Conservation (phyloP, 1,139 yeast genomes). For the Komagataea norvegica region DNA sequence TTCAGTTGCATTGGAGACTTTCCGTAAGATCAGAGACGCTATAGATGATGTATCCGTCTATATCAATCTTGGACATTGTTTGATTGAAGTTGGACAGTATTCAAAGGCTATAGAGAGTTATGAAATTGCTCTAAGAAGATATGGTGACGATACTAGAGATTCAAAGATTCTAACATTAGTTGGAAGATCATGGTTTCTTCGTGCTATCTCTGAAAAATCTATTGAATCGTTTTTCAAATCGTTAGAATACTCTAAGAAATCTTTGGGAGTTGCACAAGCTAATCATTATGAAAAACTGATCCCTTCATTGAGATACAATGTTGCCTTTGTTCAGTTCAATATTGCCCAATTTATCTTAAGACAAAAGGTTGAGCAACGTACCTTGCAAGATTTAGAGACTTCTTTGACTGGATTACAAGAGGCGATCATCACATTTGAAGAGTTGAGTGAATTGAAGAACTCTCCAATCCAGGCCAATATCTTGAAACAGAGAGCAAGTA, state of each 20-base stretch:
- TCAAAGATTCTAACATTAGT: slow-evolving; percentile 63
- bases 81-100: slow-evolving; percentile 75
- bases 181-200: slow-evolving; percentile 86
- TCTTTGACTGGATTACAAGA: slow-evolving; percentile 55
- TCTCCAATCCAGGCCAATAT: slow-evolving; percentile 79
- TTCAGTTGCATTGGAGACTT: slow-evolving; percentile 75
- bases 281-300: slow-evolving; percentile 33
- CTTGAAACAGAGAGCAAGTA: slow-evolving; percentile 74
- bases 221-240: slow-evolving; percentile 57
- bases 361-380: slow-evolving; percentile 55
- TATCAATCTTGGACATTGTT: slow-evolving; percentile 84
- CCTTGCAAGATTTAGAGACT: slow-evolving; percentile 53
- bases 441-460: slow-evolving; percentile 50
- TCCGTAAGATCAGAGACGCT: slow-evolving; percentile 87
- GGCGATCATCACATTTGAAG: slow-evolving; percentile 59
- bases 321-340: slow-evolving; percentile 82
- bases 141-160: slow-evolving; percentile 48
- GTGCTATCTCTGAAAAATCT: slow-evolving; percentile 70
- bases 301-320: slow-evolving; percentile 62
- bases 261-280: slow-evolving; percentile 40
- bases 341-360: slow-evolving; percentile 79
- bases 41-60: slow-evolving; percentile 78
- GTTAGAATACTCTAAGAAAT: slow-evolving; percentile 55
- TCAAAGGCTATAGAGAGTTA: slow-evolving; percentile 86
- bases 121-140: slow-evolving; percentile 69